Base-by-base conservation (phyloP, 352 stramenopile genomes). In the Pythium brachiatum region DNA sequence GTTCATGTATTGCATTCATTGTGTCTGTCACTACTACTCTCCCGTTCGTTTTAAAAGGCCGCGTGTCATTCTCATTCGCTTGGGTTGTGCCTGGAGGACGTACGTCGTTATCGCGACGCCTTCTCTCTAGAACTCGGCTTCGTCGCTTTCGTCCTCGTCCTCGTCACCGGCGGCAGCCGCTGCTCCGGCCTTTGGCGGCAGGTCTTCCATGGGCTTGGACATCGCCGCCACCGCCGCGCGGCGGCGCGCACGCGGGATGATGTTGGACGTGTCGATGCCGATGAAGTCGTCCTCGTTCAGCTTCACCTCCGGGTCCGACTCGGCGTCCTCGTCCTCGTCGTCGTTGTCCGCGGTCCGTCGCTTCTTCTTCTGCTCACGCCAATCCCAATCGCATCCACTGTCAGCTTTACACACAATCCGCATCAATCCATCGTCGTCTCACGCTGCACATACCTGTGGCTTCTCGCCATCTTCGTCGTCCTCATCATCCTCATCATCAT, bases 201-300 rank as follows among this genome's bases (percentile, higher is more conserved):
- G 74, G 57, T 89, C 78, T 53, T 92, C 79, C 54, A 85, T 79
- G 0, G 81, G 78, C 31, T 85, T 70, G 5, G 83, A 76, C 79
- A 86, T 83, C 29, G 86, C 82, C 16, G 83, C 86, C 23, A 85
- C 81, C 1, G 86, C 86, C 0, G 83, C 86, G 39, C 86, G 83
- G 59, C 86, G 86, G 38, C 75, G 73, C 11, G 86, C 73, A 36
- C 86, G 83, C 20, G 86, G 86, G 63, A 95, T 95, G 63, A 95
- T 95, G 69, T 93, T 93, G 56, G 80, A 79, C 67, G 86, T 88
- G 69, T 95, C 86, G 41, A 95, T 74, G 15, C 81, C 86, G 29
- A 93, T 74, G 11, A 93, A 86, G 60, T 95, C 86, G 76, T 95
- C 86, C 43, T 92, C 79, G 61, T 89, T 95, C 58, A 95, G 75